Base-by-base conservation (phyloP, 257 asterid species). In the Ballota nigra region DNA sequence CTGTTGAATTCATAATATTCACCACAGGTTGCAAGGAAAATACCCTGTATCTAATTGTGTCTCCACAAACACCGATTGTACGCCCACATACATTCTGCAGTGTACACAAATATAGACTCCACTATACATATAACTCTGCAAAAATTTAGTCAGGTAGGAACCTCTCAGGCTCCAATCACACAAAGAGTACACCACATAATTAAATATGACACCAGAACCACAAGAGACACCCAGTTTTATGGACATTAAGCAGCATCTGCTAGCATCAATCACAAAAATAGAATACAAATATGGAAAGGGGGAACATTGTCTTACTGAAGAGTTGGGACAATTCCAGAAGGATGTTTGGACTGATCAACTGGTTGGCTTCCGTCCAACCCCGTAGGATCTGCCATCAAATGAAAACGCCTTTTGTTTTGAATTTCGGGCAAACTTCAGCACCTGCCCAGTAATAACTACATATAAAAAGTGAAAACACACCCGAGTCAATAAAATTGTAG, bases 241-340 rank as follows among this genome's bases (percentile, higher is more conserved):
- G n/a, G 24, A 22, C 12, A 20, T 13, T 63, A 9, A 19, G 0
- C 52, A 22, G 31, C 58, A 55, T 57, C 34, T 40, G 33, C 52
- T 9, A 43, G 58, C 75, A 56, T 40, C 38, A 68, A 36, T 19
- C 12, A 18, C 9, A 15, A 4, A 12, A 8, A 1, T 15, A 31
- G 11, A 24, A 56, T 52, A 31, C 2, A 18, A 26, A 8, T 52
- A 62, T 18, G 28, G 10, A 7, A 29, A 7, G 19, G 15, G 1
- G 34, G 59, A 33, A 79, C 33, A 67, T 31, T 38, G 41, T 72
- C 87, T 75, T 83, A 91, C 97, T 91, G 97, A 29, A 91, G 96
- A 13, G 83, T 91, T 57, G 97, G 97, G 18, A 91, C 96, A 53
- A 91, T 91, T 52, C 97, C 95, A 69, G 97, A 91, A 34, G 96